These are phyloP conservation scores for Pseudozyma hubeiensis DNA, from an alignment of 1,284 basidiomycete genomes.

Conservation along the genomic window DNA sequence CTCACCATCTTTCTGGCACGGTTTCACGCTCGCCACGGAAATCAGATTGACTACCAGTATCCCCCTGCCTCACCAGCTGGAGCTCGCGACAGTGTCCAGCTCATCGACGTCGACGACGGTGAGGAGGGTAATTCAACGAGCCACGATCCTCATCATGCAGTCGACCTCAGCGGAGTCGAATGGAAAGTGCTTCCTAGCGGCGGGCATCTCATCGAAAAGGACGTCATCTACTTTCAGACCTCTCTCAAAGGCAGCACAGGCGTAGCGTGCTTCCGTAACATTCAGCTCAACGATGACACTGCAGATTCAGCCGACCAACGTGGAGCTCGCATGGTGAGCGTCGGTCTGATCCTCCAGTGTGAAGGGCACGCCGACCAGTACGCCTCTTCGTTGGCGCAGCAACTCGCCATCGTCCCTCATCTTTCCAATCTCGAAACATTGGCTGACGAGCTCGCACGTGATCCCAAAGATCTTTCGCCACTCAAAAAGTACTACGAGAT, in stretches of 20 bases:
- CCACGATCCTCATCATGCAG: neutral
- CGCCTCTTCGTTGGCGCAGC: slow-evolving; percentile 34
- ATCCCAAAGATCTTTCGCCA: slow-evolving; percentile 16
- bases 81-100: slow-evolving; percentile 5
- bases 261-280: slow-evolving; percentile 54
- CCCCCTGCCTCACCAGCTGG: slow-evolving; percentile 13
- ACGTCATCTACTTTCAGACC: slow-evolving; percentile 52
- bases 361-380: slow-evolving; percentile 17
- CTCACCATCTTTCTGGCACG: slow-evolving; percentile 51
- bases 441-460: slow-evolving; percentile 31
- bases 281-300: slow-evolving; percentile 25
- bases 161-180: slow-evolving; percentile 46
- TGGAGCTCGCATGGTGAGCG: slow-evolving; percentile 56
- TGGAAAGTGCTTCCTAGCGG: slow-evolving; percentile 63
- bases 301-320: slow-evolving; percentile 29
- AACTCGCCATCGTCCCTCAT: slow-evolving; percentile 48
- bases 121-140: neutral
- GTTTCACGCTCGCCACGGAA: slow-evolving; percentile 56
- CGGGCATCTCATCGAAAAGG: slow-evolving; percentile 49
- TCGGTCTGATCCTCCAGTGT: slow-evolving; percentile 41
- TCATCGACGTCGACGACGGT: slow-evolving; percentile 27
- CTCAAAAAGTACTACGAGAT: slow-evolving; percentile 32
- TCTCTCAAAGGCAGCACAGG: slow-evolving; percentile 25
- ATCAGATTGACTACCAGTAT: slow-evolving; percentile 52
- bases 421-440: slow-evolving; percentile 39